These are phyloP conservation scores for Schizophyllum amplum DNA, from an alignment of 1,284 basidiomycete species.

Conservation along the genomic window DNA sequence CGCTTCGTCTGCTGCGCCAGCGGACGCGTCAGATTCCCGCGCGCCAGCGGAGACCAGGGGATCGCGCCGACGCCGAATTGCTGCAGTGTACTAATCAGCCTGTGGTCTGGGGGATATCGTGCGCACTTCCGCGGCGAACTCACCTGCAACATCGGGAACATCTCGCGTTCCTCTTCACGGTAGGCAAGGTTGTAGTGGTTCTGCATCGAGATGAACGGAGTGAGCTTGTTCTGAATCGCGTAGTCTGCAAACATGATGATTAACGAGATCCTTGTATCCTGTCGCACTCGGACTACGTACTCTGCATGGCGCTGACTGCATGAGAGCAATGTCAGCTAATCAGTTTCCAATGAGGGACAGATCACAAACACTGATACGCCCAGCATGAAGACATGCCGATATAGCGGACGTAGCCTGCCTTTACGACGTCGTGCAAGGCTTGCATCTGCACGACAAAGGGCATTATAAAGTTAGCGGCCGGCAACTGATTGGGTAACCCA, in stretches of 20 bases:
- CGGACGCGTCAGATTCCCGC: slow-evolving; percentile 39
- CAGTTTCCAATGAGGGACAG: neutral
- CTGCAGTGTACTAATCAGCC: neutral
- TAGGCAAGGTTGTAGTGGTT: slow-evolving; percentile 54
- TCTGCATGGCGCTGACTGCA: slow-evolving; percentile 41
- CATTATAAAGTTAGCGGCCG: neutral
- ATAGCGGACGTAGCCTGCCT: slow-evolving; percentile 27
- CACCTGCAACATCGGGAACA: slow-evolving; percentile 52
- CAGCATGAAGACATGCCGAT: slow-evolving; percentile 33
- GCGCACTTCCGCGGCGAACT: slow-evolving; percentile 32
- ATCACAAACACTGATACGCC: slow-evolving; percentile 53
- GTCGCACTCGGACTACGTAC: no score
- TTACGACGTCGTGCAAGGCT: slow-evolving; percentile 28
- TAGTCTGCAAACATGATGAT: slow-evolving; percentile 23
- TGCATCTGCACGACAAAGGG: no score
- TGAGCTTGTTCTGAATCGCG: slow-evolving; percentile 45
- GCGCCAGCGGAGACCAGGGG: slow-evolving; percentile 46
- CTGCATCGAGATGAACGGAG: slow-evolving; percentile 68
- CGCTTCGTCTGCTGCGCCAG: slow-evolving; percentile 20
- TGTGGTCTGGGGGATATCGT: slow-evolving; percentile 2
- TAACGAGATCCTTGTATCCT: no score
- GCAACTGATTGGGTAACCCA: no score
- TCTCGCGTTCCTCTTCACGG: slow-evolving; percentile 63
- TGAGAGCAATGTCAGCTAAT: neutral
- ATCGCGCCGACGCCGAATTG: slow-evolving; percentile 30